Evolutionary conservation across 2,329 filamentous ascomycete genomes (phyloP).

Genomic region (Diaporthe ampelina): DNA sequence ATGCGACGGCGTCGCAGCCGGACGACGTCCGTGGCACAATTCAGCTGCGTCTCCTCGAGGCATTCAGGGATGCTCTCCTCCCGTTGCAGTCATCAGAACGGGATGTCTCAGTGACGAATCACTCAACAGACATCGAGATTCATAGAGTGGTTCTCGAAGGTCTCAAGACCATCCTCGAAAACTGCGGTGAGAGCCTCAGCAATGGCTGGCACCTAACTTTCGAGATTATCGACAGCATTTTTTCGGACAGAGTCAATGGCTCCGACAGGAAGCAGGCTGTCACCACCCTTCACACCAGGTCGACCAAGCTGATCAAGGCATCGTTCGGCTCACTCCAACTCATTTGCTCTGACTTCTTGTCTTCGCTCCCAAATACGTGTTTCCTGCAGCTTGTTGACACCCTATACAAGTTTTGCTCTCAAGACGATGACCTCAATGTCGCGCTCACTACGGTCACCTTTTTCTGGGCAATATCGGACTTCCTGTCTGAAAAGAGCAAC

Average conservation of each 20-base stretch:
- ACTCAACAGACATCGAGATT: conserved; percentile 80
- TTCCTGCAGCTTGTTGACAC: conserved; percentile 87
- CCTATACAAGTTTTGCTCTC: conserved; percentile 88
- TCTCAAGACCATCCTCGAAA: conserved; percentile 85
- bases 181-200: conserved; percentile 86
- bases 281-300: conserved; percentile 66
- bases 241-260: conserved; percentile 62
- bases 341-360: conserved; percentile 93
- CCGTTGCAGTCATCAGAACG: conserved; percentile 69
- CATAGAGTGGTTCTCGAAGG: conserved; percentile 85
- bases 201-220: conserved; percentile 91
- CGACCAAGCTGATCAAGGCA: conserved; percentile 83
- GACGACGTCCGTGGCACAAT: conserved; percentile 69
- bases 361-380: conserved; percentile 78
- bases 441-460: conserved; percentile 95
- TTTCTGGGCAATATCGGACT: conserved; percentile 96
- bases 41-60: conserved; percentile 79
- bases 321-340: conserved; percentile 93
- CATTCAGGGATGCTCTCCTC: conserved; percentile 72
- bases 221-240: conserved; percentile 86
- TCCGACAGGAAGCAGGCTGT: conserved; percentile 51
- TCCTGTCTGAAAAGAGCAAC: conserved; percentile 74
- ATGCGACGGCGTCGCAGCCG: conserved; percentile 66
- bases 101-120: conserved; percentile 68
- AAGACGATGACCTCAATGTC: conserved; percentile 94